Evolutionary conservation across 805 yeast genomes (phyloP), one percentile per base, ranked within the genome.

Genomic region (Pichia rugopelliculosa): DNA sequence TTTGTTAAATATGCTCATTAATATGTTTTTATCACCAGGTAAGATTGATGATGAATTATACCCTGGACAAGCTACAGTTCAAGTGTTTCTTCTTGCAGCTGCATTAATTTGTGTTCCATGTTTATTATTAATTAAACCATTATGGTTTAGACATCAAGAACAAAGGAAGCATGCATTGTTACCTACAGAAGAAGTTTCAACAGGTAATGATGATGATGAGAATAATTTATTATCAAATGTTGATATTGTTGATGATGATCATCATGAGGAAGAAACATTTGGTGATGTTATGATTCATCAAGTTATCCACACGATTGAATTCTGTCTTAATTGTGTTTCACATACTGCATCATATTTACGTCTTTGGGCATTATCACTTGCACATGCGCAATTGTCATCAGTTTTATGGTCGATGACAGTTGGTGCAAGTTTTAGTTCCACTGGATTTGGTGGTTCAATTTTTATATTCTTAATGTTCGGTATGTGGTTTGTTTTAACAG

Each of bases 361-460:
- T 68, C 72, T 91, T 56, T 91, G 99, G 99, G 99, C 99, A 3
- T 73, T 91, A 56, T 91, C 98, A 1, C 77, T 91, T 53, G 99
- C 99, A 0, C 99, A 91, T 69, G 95, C 96, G 13, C 98, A 91
- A 71, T 75, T 91, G 58, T 90, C 97, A 0, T 73, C 85, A n/a
- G 99, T 91, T 9, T 72, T 91, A 64, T 91, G 99, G 99, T 71
- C 83, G 36, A 93, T 93, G 99, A 93, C 99, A 2, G 76, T 93
- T 47, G 79, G 79, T 45, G 80, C 80, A 53, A 83, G 95, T 0
- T 91, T 93, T 65, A 77, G 79, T 8, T 54, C 71, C 4, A 72
- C 82, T 3, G 93, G 91, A 3, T 53, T 69, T 9, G 57, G 73
- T 5, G 95, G 96, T 12, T 84, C 88, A 1, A 53, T 82, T 24